Evolutionary conservation across 2,329 filamentous ascomycete genomes (phyloP), one percentile per base, ranked within the genome.

Genomic region (Karstenula rhodostoma): DNA sequence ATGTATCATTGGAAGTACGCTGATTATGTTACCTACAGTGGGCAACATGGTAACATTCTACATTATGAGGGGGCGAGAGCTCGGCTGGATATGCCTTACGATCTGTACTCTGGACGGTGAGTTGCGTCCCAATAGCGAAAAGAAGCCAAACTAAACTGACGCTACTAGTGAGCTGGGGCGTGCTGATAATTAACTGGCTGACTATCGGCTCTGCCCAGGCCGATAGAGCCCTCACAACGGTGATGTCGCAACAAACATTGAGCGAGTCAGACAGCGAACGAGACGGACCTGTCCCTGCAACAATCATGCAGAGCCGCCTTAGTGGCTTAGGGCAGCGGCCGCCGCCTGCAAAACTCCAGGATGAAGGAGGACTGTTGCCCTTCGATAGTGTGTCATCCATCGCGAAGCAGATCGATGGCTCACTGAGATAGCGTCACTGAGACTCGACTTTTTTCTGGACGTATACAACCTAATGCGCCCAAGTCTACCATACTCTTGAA

Each of bases 101-200:
- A 68, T 78, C 4, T 80, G 78, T 62, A 75, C 72, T 0, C 52
- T 78, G 22, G 78, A 80, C 61, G 68, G 78, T 79, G 64, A 50
- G 74, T 70, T 17, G n/a, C 17, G 37, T 33, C 27, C 37, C 22
- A 22, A 5, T 40, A 19, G 4, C 22, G 12, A 6, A 19, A n/a
- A 25, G n/a, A 19, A 40, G 15, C 33, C 51, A 53, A 48, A 65
- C 56, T n/a, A 12, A 29, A 13, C 37, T 73, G 71, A 72, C 2
- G 70, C 10, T 12, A 12, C 12, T 27, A 75, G 73, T 75, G 3
- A 71, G 64, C 10, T 75, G 70, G 72, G 64, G 66, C 12, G 63
- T 73, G 13, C 58, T 67, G 10, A 58, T 75, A 9, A 60, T 76
- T 22, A 70, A 75, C 52, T 74, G 72, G 72, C 67, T 76, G 27